These are phyloP conservation scores for Amanita pallidorosea DNA, from an alignment of 768 basidiomycete genomes.

Conservation along the genomic window DNA sequence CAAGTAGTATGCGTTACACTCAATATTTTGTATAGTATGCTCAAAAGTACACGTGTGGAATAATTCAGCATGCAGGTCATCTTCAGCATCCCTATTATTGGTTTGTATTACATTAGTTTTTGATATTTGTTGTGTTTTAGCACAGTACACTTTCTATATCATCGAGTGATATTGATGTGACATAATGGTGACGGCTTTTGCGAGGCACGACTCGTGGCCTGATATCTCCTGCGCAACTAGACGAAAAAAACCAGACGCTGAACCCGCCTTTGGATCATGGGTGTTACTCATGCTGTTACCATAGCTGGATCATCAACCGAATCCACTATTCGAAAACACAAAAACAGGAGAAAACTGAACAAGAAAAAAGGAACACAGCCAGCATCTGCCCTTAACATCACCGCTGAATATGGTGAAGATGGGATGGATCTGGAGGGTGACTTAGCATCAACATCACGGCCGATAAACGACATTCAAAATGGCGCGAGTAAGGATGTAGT, in stretches of 20 bases:
- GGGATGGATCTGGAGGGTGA: background rate
- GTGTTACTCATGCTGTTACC: constrained; percentile 2
- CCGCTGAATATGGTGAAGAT: background rate
- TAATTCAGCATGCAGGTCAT: background rate
- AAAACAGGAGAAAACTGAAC: constrained; percentile 4
- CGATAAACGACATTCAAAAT: background rate
- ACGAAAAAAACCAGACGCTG: background rate
- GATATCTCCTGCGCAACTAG: no score
- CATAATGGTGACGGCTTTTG: background rate
- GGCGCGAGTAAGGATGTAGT: background rate
- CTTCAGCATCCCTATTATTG: background rate
- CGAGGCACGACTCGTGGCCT: background rate
- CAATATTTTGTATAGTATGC: background rate
- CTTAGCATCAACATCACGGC: background rate
- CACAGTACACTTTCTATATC: background rate
- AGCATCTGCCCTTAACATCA: background rate
- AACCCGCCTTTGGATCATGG: background rate
- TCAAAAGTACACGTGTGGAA: background rate
- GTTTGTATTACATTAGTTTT: background rate
- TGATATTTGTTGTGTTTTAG: background rate
- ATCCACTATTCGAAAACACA: constrained; percentile 1
- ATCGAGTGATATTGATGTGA: background rate
- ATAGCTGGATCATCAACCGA: background rate
- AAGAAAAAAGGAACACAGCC: constrained; percentile 2
- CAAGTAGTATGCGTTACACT: background rate